phyloP scores from a whole-genome alignment of 140 eudicot genomes.

The Bidens hawaiensis region DNA sequence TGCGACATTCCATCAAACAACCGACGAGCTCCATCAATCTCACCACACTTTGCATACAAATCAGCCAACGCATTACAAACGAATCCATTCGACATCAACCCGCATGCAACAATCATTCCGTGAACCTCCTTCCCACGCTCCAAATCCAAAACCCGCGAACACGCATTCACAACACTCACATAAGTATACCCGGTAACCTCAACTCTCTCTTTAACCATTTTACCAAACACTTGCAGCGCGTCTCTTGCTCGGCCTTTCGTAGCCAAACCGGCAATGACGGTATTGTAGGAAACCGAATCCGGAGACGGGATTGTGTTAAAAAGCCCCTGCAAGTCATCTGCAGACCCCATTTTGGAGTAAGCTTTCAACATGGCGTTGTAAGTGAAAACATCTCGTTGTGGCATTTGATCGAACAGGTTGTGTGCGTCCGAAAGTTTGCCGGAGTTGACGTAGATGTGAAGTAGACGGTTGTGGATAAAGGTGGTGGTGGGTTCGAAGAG shows the following conservation, averaged over 20 bases:
- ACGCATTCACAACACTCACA: constrained; percentile 32
- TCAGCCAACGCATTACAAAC: too few species aligned
- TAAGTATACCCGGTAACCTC: constrained; percentile 21
- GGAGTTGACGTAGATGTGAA: constrained; percentile 11
- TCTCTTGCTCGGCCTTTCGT: constrained; percentile 15
- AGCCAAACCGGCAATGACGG: constrained; percentile 25
- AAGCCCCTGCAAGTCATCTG: constrained; percentile 7
- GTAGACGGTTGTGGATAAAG: constrained; percentile 29
- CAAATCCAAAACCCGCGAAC: constrained; percentile 29
- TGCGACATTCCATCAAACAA: too few species aligned
- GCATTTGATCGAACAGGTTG: constrained; percentile 27
- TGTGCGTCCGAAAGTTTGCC: constrained; percentile 15
- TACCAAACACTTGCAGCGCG: constrained; percentile 25
- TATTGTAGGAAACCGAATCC: constrained; percentile 29
- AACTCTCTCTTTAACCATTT: constrained; percentile 21
- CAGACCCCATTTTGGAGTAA: constrained; percentile 19
- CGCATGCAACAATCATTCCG: constrained; percentile 28
- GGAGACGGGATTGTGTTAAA: constrained; percentile 18
- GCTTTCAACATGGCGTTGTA: constrained; percentile 31
- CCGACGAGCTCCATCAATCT: too few species aligned
- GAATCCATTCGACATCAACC: constrained; percentile 17
- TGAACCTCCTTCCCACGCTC: constrained; percentile 34
- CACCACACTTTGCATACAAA: too few species aligned
- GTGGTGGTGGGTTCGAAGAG: constrained; percentile 29
- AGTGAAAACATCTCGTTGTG: constrained; percentile 18